Base-by-base conservation (phyloP, 768 basidiomycete species). In the Tylopilus felleus region DNA sequence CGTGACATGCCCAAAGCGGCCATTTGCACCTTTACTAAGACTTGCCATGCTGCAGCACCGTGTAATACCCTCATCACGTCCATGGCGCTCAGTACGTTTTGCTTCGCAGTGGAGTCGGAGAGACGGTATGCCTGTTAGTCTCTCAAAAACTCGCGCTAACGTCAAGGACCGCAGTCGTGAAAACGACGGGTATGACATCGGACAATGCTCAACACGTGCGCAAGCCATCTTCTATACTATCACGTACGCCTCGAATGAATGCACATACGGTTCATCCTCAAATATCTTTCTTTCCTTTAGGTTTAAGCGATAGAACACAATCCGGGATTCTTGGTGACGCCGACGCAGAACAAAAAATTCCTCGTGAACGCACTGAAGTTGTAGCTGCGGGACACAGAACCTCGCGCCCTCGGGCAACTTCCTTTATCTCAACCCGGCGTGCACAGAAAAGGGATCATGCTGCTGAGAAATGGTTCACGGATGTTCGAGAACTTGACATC, bases 381-480 rank as follows among this genome's bases (percentile, higher is more conserved):
- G 25, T 23, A 39, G 19, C 39, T 31, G 17, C 31, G 22, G 35
- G 14, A 21, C 23, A 35, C 43, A 31, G 33, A 31, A 54, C 44
- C 35, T 47, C 42, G 28, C 39, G n/a, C 12, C 52, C 40, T 47
- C 58, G 39, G 6, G 36, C 48, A 2, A 63, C 58, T 9, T 68
- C 61, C 13, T 65, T 68, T 31, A 4, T 68, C 46, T 58, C 64
- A 21, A 16, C 49, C 31, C 60, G 53, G 28, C 65, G 65, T 40
- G 64, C 65, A 29, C 57, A 57, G 29, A 43, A 48, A 33, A 65
- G 64, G 39, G 64, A 67, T 41, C 23, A 54, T 23, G 56, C 63
- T n/a, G 49, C 62, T 5, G 49, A 59, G 35, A 67, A 67, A 52
- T 65, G 64, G 64, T 65, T 65, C 45, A 49, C 53, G 29, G 45